Base-by-base conservation (phyloP, 2,329 filamentous ascomycete species). In the Curvularia spicifera region DNA sequence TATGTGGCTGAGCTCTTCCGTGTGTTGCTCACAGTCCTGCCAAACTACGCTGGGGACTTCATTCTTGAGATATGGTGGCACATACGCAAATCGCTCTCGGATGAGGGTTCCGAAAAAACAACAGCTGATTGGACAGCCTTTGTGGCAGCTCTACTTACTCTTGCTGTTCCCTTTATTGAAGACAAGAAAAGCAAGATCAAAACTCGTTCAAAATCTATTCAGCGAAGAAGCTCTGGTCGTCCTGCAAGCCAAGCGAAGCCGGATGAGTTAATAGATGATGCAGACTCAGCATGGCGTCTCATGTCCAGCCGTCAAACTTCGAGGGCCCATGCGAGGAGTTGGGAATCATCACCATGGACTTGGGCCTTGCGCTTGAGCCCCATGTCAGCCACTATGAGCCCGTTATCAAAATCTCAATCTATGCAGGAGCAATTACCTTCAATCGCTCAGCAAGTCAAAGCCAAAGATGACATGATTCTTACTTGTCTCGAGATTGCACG, bases 101-200 rank as follows among this genome's bases (percentile, higher is more conserved):
- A 49, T 2, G 62, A 68, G 20, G 20, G 53, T 24, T 24, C 51
- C 10, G 52, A 62, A 33, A 57, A 56, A 9, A 48, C 44, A 8
- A 64, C 66, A 40, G 57, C 65, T 20, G 76, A 78, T 22, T 79
- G 77, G 73, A 65, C 73, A 5, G 78, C 79, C 5, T 73, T 81
- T 29, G 70, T 77, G 4, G 67, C 77, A 4, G 76, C 78, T 7
- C 56, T 81, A 2, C 77, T 81, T 50, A 70, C 71, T 7, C 72
- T 79, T 48, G 73, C 73, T 9, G 61, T 79, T 10, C 70, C 72
- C 7, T 75, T 76, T 51, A 60, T 77, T 10, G 71, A 76, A 12
- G 68, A 73, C 4, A 70, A 67, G 46, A 64, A 67, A 3, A 56
- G 57, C 8, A 76, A 68, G 48, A 37, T 64, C 18, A 60, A 35